Percentiles rank a stretch among this genome's conserved stretches.
phyloP scores from a whole-genome alignment of 2,329 filamentous ascomycete genomes.

The Colletotrichum scovillei region DNA sequence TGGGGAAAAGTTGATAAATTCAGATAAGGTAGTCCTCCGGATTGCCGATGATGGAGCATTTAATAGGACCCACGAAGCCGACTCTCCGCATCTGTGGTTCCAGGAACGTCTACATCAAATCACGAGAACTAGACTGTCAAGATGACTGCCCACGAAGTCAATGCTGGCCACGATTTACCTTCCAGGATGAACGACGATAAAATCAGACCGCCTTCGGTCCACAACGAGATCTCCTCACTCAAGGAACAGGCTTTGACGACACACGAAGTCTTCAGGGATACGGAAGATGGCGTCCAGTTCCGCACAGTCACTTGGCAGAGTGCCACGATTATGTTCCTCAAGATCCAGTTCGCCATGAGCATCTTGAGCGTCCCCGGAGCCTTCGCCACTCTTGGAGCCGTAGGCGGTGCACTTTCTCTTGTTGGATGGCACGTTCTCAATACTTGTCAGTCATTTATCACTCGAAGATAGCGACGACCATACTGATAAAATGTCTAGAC shows the following conservation, averaged over 20 bases:
- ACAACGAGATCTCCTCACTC: background rate
- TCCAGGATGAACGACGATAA: background rate
- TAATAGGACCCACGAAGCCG: background rate
- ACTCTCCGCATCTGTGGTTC: background rate
- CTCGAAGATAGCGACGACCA: background rate
- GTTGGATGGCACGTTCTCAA: background rate
- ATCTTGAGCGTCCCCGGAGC: constrained; percentile 38
- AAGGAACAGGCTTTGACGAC: background rate
- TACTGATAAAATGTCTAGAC: background rate
- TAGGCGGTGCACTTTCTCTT: constrained; percentile 52
- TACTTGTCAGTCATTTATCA: background rate
- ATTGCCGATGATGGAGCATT: background rate
- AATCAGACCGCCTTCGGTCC: background rate
- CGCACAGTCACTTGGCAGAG: constrained; percentile 51
- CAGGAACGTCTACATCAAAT: background rate
- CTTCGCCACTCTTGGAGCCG: constrained; percentile 38
- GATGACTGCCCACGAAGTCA: background rate
- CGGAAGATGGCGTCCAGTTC: constrained; percentile 43
- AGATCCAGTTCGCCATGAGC: constrained; percentile 45
- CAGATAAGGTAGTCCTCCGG: background rate
- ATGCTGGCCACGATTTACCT: background rate
- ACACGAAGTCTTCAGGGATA: constrained; percentile 41
- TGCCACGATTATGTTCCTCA: constrained; percentile 53
- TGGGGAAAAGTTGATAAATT: background rate
- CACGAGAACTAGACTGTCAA: background rate